A percentile compares a stretch with the other conserved stretches of the same genome.
These are phyloP conservation scores for Cercophora sp. DNA, from an alignment of 495 filamentous ascomycete species.

Conservation along the genomic window DNA sequence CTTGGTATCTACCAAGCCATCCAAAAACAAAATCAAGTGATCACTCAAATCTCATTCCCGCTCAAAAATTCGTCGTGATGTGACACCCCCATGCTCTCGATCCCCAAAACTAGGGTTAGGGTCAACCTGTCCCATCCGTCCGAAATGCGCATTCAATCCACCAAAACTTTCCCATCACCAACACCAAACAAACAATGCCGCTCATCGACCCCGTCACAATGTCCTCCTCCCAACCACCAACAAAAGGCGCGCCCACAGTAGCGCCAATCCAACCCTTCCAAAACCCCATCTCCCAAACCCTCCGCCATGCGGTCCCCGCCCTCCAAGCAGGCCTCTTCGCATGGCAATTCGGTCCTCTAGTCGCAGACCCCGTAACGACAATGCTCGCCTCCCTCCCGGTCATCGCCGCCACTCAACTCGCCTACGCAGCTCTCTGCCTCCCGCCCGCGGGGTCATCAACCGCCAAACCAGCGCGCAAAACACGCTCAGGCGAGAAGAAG, in stretches of 20 bases:
- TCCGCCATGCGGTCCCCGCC: constrained; percentile 40
- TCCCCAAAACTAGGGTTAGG: constrained; percentile 21
- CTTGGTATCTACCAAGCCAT: too few relatives aligned
- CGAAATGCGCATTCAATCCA: constrained; percentile 1
- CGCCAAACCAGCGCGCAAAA: constrained; percentile 22
- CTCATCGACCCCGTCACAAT: constrained; percentile 32
- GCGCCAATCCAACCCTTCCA: constrained; percentile 31
- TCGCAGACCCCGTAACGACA: constrained; percentile 64
- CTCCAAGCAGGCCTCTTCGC: constrained; percentile 59
- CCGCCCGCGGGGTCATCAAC: constrained; percentile 54
- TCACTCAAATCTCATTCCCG: too few relatives aligned
- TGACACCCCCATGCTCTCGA: too few relatives aligned
- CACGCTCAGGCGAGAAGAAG: constrained; percentile 41
- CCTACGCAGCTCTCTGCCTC: constrained; percentile 68
- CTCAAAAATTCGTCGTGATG: too few relatives aligned
- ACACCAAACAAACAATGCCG: constrained; percentile 21
- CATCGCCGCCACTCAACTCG: constrained; percentile 60
- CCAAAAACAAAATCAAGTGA: too few relatives aligned
- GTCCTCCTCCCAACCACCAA: constrained; percentile 17
- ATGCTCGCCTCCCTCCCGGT: constrained; percentile 59
- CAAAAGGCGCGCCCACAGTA: constrained; percentile 9
- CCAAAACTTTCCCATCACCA: neutral
- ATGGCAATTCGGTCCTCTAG: constrained; percentile 60
- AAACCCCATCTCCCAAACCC: constrained; percentile 29
- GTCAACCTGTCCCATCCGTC: constrained; percentile 5